phyloP scores from a whole-genome alignment of 1,284 basidiomycete species.

The Xerocomus minutiporus region DNA sequence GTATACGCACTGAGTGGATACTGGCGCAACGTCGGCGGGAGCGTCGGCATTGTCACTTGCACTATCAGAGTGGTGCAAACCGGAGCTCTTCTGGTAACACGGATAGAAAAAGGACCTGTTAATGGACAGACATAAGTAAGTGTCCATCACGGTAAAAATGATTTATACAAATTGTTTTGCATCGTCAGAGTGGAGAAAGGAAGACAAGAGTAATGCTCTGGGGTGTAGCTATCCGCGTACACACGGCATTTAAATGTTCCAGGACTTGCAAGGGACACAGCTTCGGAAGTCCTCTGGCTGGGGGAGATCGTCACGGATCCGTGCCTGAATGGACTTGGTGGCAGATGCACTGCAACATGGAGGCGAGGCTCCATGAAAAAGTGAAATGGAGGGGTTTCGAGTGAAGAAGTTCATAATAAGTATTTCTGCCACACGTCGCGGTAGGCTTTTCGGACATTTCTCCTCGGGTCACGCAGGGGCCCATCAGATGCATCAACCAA shows the following conservation, averaged over 20 bases:
- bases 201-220: neutral
- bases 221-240: neutral
- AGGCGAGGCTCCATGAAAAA: neutral
- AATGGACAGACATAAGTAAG: neutral
- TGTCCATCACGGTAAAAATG: neutral
- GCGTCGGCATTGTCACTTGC: neutral
- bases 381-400: neutral
- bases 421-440: neutral
- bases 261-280: conserved; percentile 14
- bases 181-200: conserved; percentile 6
- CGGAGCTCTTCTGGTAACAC: neutral
- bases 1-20: conserved; percentile 6
- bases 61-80: neutral
- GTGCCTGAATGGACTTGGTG: neutral
- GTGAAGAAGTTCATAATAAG: neutral
- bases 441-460: neutral
- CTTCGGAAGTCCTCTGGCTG: conserved; percentile 1
- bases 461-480: neutral
- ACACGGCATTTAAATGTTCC: conserved; percentile 10
- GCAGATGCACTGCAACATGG: neutral
- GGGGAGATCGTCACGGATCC: conserved; percentile 1
- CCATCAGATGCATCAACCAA: neutral
- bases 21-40: neutral
- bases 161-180: conserved; percentile 10
- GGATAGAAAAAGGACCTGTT: conserved; percentile 1